Base-by-base conservation (phyloP, 768 basidiomycete species). In the Kwoniella bestiolae region DNA sequence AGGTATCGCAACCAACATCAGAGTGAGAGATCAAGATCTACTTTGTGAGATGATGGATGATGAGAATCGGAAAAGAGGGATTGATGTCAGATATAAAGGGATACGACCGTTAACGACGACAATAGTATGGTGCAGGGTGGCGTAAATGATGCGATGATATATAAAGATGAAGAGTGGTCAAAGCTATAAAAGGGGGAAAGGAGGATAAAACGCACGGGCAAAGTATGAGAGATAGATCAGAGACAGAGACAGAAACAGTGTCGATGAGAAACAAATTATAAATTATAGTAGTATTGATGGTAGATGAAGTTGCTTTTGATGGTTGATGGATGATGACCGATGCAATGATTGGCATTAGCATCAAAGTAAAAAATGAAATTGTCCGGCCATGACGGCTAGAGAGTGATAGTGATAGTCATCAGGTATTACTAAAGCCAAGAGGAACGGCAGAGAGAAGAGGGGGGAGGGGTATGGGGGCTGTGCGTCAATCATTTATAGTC, bases 391-490 rank as follows among this genome's bases (percentile, higher is more conserved):
- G 52, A 55, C 31, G 31, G 26, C 32, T 28, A 28, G 12, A 55
- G 52, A 32, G 23, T n/a, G 49, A 55, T 9, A 25, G 25, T 47
- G n/a, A 25, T n/a, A 21, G 9, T 5, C 18, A 25, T 9, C 18
- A 3, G 23, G 11, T 9, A 47, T 21, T 21, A 25, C 46, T 21
- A 47, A 47, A 47, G 46, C 46, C 46, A 47, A 26, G 52, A 34
- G 31, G 32, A 55, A 11, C 21, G 49, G 49, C 25, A 51, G 29
- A 51, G 49, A 26, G 18, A 7, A 28, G 12, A 6, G 49, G 49
- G 25, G 21, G 26, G 49, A 28, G 21, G 49, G 52, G n/a, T 35
- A 34, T 7, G 52, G 32, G 52, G 52, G 52, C 52, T 55, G 52
- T 55, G 52, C 52, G 52, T 18, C 31, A 35, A 34, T 38, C 31